Evolutionary conservation across 2,329 filamentous ascomycete species (phyloP), one percentile per base, ranked within the genome.

Genomic region (Calonectria honghensis): DNA sequence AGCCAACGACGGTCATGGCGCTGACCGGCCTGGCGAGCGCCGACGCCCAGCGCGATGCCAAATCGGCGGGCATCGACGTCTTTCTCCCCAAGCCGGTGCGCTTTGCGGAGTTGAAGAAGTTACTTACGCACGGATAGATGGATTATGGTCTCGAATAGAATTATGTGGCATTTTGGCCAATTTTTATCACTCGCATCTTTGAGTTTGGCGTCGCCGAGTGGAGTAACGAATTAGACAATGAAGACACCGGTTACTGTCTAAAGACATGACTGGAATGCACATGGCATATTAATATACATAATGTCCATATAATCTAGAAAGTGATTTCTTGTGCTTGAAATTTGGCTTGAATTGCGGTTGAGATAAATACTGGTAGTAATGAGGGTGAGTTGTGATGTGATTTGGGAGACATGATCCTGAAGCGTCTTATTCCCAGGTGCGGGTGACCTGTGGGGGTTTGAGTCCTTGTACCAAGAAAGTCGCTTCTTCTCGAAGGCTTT

Each of bases 41-140:
- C 1, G 86, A 87, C 66, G 88, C 88, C 0, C 85, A 87, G 65
- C 84, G 87, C 41, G 88, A 91, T 74, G 89, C 89, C 0, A 86
- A 88, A 39, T 85, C 84, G 4, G 86, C 84, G 27, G 89, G 89
- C 0, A 85, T 90, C 32, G 88, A 91, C 76, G 70, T 89, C 1
- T 90, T 89, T 70, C 75, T 90, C 68, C 88, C 89, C n/a, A 90
- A 90, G 80, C 89, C 89, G 0, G 87, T 90, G 13, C 79, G 85
- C 9, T 83, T 88, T 63, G 84, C 84, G 0, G 85, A 88, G 70
- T 75, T 89, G 35, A 85, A 87, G 73, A 84, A 84, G 32, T 78
- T 87, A 6, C 79, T 84, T 72, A 24, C 61, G n/a, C 35, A 18
- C 14, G 35, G 39, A 63, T 63, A 63, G 57, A 63, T 14, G n/a